Evolutionary conservation across 2,329 filamentous ascomycete genomes (phyloP), one percentile per base, ranked within the genome.

Genomic region (Nemania abortiva): DNA sequence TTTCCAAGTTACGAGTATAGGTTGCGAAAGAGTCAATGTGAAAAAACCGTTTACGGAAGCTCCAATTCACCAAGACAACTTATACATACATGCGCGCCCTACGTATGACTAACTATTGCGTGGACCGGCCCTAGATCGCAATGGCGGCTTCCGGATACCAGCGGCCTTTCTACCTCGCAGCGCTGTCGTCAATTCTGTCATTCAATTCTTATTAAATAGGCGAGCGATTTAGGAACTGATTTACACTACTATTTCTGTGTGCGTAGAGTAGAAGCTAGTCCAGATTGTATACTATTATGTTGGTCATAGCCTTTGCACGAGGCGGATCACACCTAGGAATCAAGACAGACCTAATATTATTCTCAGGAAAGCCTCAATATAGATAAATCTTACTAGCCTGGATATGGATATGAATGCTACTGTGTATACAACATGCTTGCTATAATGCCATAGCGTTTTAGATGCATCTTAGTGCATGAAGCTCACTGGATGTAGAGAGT

Each of bases 41-140:
- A 34, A 65, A 42, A 34, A 65, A 56, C 27, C 10, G 53, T 50
- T 34, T 50, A 31, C 34, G 18, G 31, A 31, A 49, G 24, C 31
- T 20, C 31, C 3, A 50, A 42, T n/a, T 37, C 24, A 39, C 18
- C 27, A 22, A n/a, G 45, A 42, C 34, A 20, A 58, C 47, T 53
- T 53, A 58, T n/a, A 58, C n/a, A 27, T 54, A 42, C 11, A 42
- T 57, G 15, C 22, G 20, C 22, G 55, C 18, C n/a, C 3, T 39
- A 49, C 49, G 20, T 52, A 27, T 67, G 67, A 70, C 67, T 70
- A 70, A 70, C 59, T 42, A 50, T 54, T 63, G 53, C 58, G 39
- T 22, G 52, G 56, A 10, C 13, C 60, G 66, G 39, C 24, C 39
- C 29, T 56, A 47, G 39, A 58, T 63, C 56, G 39, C 27, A 31